Evolutionary conservation across 441 rosid species (phyloP), one percentile per base, ranked within the genome.

Genomic region (Flueggea neowawraea): DNA sequence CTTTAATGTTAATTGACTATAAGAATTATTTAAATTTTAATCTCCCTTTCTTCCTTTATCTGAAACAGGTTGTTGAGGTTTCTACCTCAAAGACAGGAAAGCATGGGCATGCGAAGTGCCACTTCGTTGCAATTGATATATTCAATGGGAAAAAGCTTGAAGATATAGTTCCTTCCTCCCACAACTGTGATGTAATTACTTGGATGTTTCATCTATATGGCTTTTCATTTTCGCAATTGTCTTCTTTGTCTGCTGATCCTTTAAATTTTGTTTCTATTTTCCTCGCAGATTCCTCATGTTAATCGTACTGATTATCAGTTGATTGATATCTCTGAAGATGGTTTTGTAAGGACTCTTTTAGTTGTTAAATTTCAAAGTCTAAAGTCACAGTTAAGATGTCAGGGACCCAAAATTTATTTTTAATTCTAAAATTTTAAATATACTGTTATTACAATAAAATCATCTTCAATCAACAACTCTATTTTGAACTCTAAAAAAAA

Each of bases 261-360:
- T 22, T 22, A 22, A 22, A 22, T 22, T 33, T 43, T 64, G 11
- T 14, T 12, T 55, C 45, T 66, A 45, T 4, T 39, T 16, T 33
- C 17, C 16, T 65, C 32, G 32, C 74, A 93, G 97, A 95, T 87
- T 73, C 97, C 99, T n/a, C 96, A 89, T 80, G 96, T 91, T 54
- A 91, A 58, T 55, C 99, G 96, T 69, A 78, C 80, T 55, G 94
- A 91, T 60, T 94, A 85, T 68, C 96, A 91, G 80, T 80, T 89
- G 77, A 89, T 91, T 82, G 97, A 89, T 70, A 94, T 91, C 69
- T 91, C 94, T 70, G 96, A 91, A 77, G 96, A 94, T 79, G 95
- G 97, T 61, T 90, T 90, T 84, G 98, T 94, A 79, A 74, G 78
- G 58, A 22, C 41, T 33, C 41, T 36, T 36, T 36, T 36, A 36